A percentile compares a stretch with the other conserved stretches of the same genome.
These are phyloP conservation scores for Aspergillus heteromorphus DNA, from an alignment of 495 filamentous ascomycete genomes.

Conservation along the genomic window DNA sequence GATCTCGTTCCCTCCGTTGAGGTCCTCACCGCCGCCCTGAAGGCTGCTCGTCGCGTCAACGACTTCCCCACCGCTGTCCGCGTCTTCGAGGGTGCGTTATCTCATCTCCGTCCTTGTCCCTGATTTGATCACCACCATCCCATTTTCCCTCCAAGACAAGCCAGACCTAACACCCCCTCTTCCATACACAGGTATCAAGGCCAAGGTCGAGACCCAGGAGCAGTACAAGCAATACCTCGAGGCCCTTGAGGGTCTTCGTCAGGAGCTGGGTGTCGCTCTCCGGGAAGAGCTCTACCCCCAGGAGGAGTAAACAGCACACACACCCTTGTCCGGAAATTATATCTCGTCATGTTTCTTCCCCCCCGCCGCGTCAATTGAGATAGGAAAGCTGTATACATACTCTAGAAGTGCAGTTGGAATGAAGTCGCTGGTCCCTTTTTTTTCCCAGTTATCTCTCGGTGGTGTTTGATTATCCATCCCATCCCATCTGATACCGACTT, in stretches of 20 bases:
- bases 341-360: slow-evolving; percentile 23
- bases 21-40: slow-evolving; percentile 86
- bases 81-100: slow-evolving; percentile 84
- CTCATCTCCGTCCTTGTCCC: neutral
- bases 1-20: slow-evolving; percentile 94
- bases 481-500: neutral
- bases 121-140: neutral
- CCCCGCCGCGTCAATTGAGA: slow-evolving; percentile 22
- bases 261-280: slow-evolving; percentile 86
- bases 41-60: slow-evolving; percentile 90
- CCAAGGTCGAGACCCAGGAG: slow-evolving; percentile 96
- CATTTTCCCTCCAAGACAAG: neutral
- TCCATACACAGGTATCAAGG: slow-evolving; percentile 79
- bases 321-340: slow-evolving; percentile 3
- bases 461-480: slow-evolving; percentile 7
- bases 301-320: slow-evolving; percentile 45
- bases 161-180: slow-evolving; percentile 13
- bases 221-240: slow-evolving; percentile 98
- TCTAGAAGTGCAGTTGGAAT: slow-evolving; percentile 39
- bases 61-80: slow-evolving; percentile 97
- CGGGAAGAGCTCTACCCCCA: slow-evolving; percentile 95
- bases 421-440: slow-evolving; percentile 16
- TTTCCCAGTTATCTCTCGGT: too few relatives aligned
- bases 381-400: slow-evolving; percentile 48
- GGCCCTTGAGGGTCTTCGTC: slow-evolving; percentile 84